phyloP scores from a whole-genome alignment of 2,329 filamentous ascomycete genomes.

The Fusarium xylarioides region DNA sequence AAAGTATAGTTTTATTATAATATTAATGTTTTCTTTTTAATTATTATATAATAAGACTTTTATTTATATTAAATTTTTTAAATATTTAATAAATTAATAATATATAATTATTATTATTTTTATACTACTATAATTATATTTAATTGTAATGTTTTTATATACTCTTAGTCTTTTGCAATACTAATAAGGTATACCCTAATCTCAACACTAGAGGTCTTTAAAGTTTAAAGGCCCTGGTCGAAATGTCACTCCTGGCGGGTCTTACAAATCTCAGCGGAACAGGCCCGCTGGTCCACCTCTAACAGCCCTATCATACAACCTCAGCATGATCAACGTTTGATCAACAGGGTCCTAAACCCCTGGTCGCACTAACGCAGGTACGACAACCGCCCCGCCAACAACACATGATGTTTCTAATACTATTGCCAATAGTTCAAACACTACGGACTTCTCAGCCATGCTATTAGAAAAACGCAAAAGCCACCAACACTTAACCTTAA shows the following conservation, averaged over 20 bases:
- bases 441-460: neutral
- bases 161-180: too few relatives aligned
- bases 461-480: too few relatives aligned
- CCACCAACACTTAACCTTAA: neutral
- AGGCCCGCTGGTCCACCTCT: neutral
- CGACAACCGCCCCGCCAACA: neutral
- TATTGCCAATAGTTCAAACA: neutral
- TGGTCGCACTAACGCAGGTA: neutral
- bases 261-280: neutral
- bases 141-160: too few relatives aligned
- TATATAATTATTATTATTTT: too few relatives aligned
- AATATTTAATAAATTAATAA: too few relatives aligned
- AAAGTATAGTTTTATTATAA: too few relatives aligned
- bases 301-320: neutral
- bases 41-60: too few relatives aligned
- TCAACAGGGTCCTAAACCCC: neutral
- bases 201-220: accelerated
- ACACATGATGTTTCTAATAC: neutral
- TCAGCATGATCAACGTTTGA: neutral
- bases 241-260: neutral
- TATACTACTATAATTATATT: too few relatives aligned
- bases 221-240: too few relatives aligned
- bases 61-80: too few relatives aligned
- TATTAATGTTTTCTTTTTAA: too few relatives aligned
- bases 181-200: too few relatives aligned